Evolutionary conservation across 306 rosid genomes (phyloP), one percentile per base, ranked within the genome.

Genomic region (Prunus armeniaca): DNA sequence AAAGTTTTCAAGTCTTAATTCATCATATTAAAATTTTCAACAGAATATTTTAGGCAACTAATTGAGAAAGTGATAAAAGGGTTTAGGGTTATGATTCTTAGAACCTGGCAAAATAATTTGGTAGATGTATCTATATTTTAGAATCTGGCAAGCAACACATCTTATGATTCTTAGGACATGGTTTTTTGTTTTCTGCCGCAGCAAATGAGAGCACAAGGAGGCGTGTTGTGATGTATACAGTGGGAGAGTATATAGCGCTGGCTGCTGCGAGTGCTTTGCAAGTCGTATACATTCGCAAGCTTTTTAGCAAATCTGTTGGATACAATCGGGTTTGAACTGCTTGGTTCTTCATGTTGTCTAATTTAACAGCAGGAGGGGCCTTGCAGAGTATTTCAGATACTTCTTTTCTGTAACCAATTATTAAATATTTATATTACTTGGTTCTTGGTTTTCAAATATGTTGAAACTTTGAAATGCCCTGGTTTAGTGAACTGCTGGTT

Each of bases 201-300:
- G 94, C 98, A 13, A 96, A 96, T 19, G 98, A 96, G 89, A 96
- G 99, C 89, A 96, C 99, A 7, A 79, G 84, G 38, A 89, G 84
- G 80, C 97, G 99, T 3, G 96, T 91, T n/a, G 34, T 96, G 69
- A 55, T 87, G 62, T 96, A 96, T 79, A 92, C 99, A 10, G 81
- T 92, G 1, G 93, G 87, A 58, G 97, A 96, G 85, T 96, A 92
- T 84, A n/a, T 91, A 79, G 61, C 93, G 47, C 88, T 96, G 86
- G 91, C 88, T 24, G 84, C 65, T 70, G 93, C 61, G 72, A 96
- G 98, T 79, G 79, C 83, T 20, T 78, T 92, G 50, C 99, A 92
- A 81, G 92, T 92, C 77, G 4, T 89, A 67, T 96, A 92, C 79
- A 96, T 96, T 67, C 92, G 99, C 71, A 91, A 84, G 47, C 99